Base-by-base conservation (phyloP, 805 yeast species). In the Candida sithepensis region DNA sequence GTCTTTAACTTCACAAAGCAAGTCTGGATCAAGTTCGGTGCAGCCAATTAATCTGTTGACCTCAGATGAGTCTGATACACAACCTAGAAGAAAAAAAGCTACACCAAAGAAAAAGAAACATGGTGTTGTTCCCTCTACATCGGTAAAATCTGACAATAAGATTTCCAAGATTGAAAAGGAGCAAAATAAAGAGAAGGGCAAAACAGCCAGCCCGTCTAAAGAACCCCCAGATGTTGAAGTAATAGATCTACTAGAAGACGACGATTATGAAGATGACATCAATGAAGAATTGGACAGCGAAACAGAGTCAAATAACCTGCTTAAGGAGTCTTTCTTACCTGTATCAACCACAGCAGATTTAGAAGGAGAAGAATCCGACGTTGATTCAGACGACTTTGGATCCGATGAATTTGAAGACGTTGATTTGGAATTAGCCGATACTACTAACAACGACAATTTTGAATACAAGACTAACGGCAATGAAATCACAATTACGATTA, bases 321-420 rank as follows among this genome's bases (percentile, higher is more conserved):
- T n/a, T n/a, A n/a, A n/a, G n/a, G n/a, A n/a, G n/a, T n/a, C n/a
- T n/a, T n/a, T n/a, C n/a, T n/a, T n/a, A n/a, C n/a, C n/a, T n/a
- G n/a, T n/a, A n/a, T n/a, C n/a, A n/a, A n/a, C n/a, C n/a, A n/a
- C n/a, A n/a, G n/a, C n/a, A n/a, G 34, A 30, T 24, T 24, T 47
- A 21, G 65, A 59, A n/a, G 71, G 65, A 8, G 20, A 34, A 3
- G 38, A 16, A n/a, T 34, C 38, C 7, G 38, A 34, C 9, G 20
- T 16, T 34, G 38, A 34, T 4, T 34, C 38, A 5, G 10, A 34
- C 23, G 70, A 63, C 1, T 60, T 66, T 33, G 66, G 61, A 34
- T 68, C 71, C 13, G 74, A 71, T 19, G 74, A 69, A 16, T 70
- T 68, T 44, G 75, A 72, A 40, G 72, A 68, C 44, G 71, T 69